Conservation (phyloP, 1,284 basidiomycete genomes). For the Ganoderma boninense region DNA sequence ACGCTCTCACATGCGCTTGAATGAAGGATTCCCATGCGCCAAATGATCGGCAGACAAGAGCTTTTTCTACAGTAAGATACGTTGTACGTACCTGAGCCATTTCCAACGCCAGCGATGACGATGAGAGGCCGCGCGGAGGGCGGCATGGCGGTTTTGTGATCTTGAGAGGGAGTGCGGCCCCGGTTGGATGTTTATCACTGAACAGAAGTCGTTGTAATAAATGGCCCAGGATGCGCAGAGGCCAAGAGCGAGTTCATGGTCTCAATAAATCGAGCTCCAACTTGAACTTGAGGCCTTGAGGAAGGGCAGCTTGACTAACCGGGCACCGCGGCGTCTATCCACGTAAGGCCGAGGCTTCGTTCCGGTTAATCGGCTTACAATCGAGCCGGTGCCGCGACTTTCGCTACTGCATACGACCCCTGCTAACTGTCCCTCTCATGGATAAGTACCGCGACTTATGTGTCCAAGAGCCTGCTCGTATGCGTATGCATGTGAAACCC, state of each 20-base stretch:
- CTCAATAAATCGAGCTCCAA: background rate
- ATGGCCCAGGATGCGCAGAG: background rate
- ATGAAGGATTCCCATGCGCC: background rate
- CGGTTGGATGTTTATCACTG: background rate
- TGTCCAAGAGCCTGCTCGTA: too few species aligned
- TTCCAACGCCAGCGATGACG: slow-evolving; percentile 64
- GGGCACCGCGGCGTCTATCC: background rate
- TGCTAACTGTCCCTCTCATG: too few species aligned
- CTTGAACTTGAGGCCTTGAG: too few species aligned
- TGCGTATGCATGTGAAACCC: too few species aligned
- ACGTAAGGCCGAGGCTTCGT: background rate
- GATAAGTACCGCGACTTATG: too few species aligned
- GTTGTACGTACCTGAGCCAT: slow-evolving; percentile 43
- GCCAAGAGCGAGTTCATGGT: background rate
- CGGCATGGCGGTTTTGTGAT: slow-evolving; percentile 37
- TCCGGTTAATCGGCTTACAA: background rate
- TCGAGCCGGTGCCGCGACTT: background rate
- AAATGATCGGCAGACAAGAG: background rate
- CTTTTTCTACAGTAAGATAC: background rate
- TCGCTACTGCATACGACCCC: too few species aligned
- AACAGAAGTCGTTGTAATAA: background rate
- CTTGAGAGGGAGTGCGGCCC: background rate
- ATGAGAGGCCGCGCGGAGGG: slow-evolving; percentile 51
- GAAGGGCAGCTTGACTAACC: background rate
- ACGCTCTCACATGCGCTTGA: background rate